Conservation (phyloP, 2,329 filamentous ascomycete genomes). For the Fusarium sp. region DNA sequence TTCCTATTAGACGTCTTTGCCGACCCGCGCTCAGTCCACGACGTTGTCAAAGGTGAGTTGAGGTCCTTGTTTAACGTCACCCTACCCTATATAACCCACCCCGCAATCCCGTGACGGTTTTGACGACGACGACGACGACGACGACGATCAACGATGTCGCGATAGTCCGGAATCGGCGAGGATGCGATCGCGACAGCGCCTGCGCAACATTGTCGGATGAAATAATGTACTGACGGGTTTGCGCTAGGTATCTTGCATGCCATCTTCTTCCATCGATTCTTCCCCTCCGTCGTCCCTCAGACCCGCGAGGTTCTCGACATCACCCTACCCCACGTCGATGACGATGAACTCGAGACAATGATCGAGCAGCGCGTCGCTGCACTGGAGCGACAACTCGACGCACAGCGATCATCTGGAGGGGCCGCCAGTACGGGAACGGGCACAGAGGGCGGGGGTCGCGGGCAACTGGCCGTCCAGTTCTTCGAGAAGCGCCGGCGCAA, state of each 20-base stretch:
- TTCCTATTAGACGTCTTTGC: conserved; percentile 95
- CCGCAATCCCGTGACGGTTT: conserved; percentile 19
- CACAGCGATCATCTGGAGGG: conserved; percentile 59
- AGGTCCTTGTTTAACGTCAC: conserved; percentile 19
- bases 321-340: conserved; percentile 88
- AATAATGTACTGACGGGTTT: not conserved
- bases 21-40: conserved; percentile 88
- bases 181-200: not conserved
- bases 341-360: conserved; percentile 90
- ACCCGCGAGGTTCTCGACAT: conserved; percentile 92
- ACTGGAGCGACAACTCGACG: conserved; percentile 81
- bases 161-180: not conserved
- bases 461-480: conserved; percentile 89
- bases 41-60: conserved; percentile 85
- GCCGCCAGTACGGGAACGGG: conserved; percentile 37
- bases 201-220: not conserved
- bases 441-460: conserved; percentile 73
- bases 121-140: not conserved
- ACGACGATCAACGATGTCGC: not conserved
- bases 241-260: conserved; percentile 86
- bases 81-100: conserved; percentile 39
- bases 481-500: conserved; percentile 92
- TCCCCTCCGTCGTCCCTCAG: conserved; percentile 84
- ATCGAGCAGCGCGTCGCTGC: conserved; percentile 88
- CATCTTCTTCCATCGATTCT: conserved; percentile 99